Percentiles rank a stretch among this genome's conserved stretches.
These are phyloP conservation scores for Termitomyces sp. DNA, from an alignment of 768 basidiomycete species.

Conservation along the genomic window DNA sequence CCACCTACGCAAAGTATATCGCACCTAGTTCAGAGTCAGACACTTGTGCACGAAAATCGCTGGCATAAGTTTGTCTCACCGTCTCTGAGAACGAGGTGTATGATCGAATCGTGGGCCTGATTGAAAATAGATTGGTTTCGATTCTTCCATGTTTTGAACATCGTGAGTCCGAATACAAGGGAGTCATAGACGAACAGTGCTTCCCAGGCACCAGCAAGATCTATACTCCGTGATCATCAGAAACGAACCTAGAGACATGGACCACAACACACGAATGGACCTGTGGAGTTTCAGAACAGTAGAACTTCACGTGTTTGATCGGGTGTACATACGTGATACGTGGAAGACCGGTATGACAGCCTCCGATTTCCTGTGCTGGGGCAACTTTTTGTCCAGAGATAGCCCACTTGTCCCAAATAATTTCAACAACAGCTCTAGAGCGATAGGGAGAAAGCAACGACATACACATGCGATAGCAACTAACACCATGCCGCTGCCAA, in stretches of 20 bases:
- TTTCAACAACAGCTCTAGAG: not conserved
- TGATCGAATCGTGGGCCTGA: conserved; percentile 24
- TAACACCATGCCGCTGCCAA: conserved; percentile 28
- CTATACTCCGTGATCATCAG: conserved; percentile 15
- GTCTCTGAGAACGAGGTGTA: conserved; percentile 43
- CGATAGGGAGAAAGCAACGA: conserved; percentile 3
- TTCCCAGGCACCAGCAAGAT: too few relatives aligned
- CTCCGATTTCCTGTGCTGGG: conserved; percentile 17
- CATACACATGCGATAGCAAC: conserved; percentile 32
- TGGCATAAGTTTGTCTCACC: conserved; percentile 32
- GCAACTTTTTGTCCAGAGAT: conserved; percentile 34
- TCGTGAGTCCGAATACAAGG: conserved; percentile 45
- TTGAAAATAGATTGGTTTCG: conserved; percentile 24
- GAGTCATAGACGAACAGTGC: conserved; percentile 45
- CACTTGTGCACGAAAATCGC: not conserved
- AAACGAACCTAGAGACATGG: too few relatives aligned
- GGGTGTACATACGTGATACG: too few relatives aligned
- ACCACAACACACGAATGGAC: conserved; percentile 10
- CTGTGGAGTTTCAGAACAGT: too few relatives aligned
- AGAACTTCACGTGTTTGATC: not conserved
- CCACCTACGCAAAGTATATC: conserved; percentile 52
- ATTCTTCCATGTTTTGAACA: conserved; percentile 39
- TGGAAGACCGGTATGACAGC: conserved; percentile 34
- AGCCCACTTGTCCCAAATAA: conserved; percentile 13
- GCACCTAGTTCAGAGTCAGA: conserved; percentile 32